These are phyloP conservation scores for Penicillium coprophilum DNA, from an alignment of 495 filamentous ascomycete genomes.

Conservation along the genomic window DNA sequence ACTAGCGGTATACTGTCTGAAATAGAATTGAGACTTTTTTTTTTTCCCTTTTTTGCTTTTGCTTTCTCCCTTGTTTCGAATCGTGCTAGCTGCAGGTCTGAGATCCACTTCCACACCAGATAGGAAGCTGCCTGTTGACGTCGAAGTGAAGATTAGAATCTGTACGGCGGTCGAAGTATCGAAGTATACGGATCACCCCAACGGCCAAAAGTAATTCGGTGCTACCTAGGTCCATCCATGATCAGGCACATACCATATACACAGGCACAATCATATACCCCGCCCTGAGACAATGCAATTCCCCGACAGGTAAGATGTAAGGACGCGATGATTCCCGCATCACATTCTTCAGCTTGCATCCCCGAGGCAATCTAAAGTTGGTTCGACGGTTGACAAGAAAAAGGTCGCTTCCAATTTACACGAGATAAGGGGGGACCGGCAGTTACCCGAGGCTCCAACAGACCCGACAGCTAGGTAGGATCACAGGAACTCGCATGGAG, in stretches of 20 bases:
- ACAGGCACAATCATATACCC: conserved; percentile 7
- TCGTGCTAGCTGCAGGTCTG: conserved; percentile 2
- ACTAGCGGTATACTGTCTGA: conserved; percentile 2
- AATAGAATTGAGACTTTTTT: conserved; percentile 2
- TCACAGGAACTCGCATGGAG: conserved; percentile 1
- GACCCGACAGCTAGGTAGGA: conserved; percentile 1
- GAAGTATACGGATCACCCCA: neutral
- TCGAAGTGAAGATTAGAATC: neutral
- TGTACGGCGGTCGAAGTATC: no score
- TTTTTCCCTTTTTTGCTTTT: conserved; percentile 15
- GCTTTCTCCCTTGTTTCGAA: conserved; percentile 23
- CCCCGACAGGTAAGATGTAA: conserved; percentile 10
- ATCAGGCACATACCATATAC: no score
- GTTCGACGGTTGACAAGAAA: neutral
- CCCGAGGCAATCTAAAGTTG: conserved; percentile 3
- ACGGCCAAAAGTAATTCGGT: neutral
- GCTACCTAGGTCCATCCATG: no score
- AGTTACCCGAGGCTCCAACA: conserved; percentile 1
- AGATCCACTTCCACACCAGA: conserved; percentile 6
- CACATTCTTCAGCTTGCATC: conserved; percentile 12
- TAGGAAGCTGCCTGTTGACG: conserved; percentile 7
- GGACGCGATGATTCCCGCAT: conserved; percentile 6
- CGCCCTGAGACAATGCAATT: conserved; percentile 9
- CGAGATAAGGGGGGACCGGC: conserved; percentile 7
- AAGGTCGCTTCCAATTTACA: neutral